Evolutionary conservation across 306 rosid genomes (phyloP), one percentile per base, ranked within the genome.

Genomic region (Cicer cuneatum): DNA sequence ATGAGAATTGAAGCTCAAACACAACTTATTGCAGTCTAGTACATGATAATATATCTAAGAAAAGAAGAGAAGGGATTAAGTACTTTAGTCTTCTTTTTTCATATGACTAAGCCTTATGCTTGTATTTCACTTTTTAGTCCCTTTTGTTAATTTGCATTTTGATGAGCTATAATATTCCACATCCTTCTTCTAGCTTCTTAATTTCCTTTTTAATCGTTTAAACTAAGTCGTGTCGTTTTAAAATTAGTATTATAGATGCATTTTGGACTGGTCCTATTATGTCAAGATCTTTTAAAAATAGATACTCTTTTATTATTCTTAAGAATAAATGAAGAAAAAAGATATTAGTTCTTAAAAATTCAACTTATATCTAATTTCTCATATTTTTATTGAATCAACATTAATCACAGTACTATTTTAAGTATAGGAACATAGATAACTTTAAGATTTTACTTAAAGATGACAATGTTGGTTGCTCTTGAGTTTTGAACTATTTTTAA

Each of bases 1-100:
- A 85, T 85, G 24, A 85, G 83, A 59, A 82, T 85, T 75, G 88
- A 85, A 81, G 86, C 88, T 70, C 81, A 65, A 71, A 78, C 62
- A 35, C 88, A 49, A 0, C 82, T 76, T 56, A 76, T 85, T 66
- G 80, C 84, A 11, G 90, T 82, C 29, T 87, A 83, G 81, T 52
- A 43, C 6, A 37, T 38, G 39, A 38, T 8, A 39, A 39, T 37
- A 43, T 61, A n/a, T 46, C 16, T 18, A 8, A 29, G 37, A n/a
- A 70, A 71, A 57, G 1, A 29, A 42, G 43, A 19, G 18, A 8
- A 43, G 10, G 58, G 40, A 33, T 35, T 64, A 72, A 76, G 66
- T 59, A 78, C 29, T 72, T 60, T 45, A 62, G 80, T 78, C 64
- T 58, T 1, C n/a, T 84, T 15, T 52, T 81, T 39, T 74, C 13